These are phyloP conservation scores for Verticillium zaregamsianum DNA, from an alignment of 2,329 filamentous ascomycete genomes.

Conservation along the genomic window DNA sequence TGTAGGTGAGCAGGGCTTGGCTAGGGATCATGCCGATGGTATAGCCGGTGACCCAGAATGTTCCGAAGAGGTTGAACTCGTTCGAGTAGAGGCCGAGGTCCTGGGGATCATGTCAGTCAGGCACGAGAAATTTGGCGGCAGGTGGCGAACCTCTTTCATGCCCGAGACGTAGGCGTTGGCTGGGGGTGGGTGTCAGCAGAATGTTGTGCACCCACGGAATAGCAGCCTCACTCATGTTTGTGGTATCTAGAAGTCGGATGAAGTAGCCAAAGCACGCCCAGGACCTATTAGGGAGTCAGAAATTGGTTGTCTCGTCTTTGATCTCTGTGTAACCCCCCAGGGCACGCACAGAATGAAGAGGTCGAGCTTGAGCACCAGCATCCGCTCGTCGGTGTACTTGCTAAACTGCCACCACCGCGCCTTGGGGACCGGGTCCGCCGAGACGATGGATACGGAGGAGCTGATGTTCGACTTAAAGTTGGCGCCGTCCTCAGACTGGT, in stretches of 20 bases:
- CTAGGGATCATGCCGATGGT: slow-evolving; percentile 19
- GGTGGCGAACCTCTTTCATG: slow-evolving; percentile 3
- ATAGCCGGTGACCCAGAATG: slow-evolving; percentile 32
- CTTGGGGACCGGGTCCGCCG: background rate
- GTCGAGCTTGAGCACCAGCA: slow-evolving; percentile 23
- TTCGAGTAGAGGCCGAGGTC: slow-evolving; percentile 28
- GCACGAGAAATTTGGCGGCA: background rate
- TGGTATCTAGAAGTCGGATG: background rate
- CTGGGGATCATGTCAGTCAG: slow-evolving; percentile 5
- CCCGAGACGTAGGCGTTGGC: slow-evolving; percentile 21
- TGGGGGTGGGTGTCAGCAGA: slow-evolving; percentile 11
- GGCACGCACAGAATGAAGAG: slow-evolving; percentile 14
- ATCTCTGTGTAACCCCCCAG: background rate
- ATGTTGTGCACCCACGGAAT: background rate
- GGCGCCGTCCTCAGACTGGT: too few species aligned
- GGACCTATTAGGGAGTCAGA: background rate
- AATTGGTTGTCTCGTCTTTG: too few species aligned
- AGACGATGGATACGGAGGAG: background rate
- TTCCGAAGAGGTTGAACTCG: slow-evolving; percentile 29
- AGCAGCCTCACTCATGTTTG: background rate
- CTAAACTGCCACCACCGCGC: background rate
- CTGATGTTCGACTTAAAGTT: background rate
- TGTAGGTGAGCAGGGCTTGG: slow-evolving; percentile 26
- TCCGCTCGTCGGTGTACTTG: slow-evolving; percentile 11
- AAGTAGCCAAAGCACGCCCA: background rate